These are phyloP conservation scores for Reticulascus tulasneorum DNA, from an alignment of 2,329 filamentous ascomycete genomes.

Conservation along the genomic window DNA sequence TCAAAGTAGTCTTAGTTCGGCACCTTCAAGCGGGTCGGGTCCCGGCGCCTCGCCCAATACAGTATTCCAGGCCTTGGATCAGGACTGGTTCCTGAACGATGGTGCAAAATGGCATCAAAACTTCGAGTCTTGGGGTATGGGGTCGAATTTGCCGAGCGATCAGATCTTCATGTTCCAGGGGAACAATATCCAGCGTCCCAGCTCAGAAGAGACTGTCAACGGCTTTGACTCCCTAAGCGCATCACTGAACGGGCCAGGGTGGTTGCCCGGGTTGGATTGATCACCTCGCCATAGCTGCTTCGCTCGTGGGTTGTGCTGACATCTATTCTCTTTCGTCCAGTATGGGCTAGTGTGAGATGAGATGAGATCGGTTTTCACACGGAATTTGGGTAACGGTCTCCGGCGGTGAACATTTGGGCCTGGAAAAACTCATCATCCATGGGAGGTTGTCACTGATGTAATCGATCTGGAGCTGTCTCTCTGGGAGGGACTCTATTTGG, in stretches of 20 bases:
- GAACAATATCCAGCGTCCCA: not conserved
- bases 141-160: constrained; percentile 4
- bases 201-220: constrained; percentile 5
- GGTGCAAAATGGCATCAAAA: constrained; percentile 55
- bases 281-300: too few relatives aligned
- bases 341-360: too few relatives aligned
- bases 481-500: too few relatives aligned
- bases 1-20: not conserved
- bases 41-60: constrained; percentile 22
- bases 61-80: constrained; percentile 38
- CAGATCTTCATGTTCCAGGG: constrained; percentile 14
- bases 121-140: constrained; percentile 49
- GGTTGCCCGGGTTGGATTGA: constrained; percentile 33
- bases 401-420: too few relatives aligned
- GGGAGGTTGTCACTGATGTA: too few relatives aligned
- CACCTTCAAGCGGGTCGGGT: not conserved
- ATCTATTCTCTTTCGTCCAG: too few relatives aligned
- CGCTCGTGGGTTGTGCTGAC: too few relatives aligned
- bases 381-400: too few relatives aligned
- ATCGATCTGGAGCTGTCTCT: too few relatives aligned
- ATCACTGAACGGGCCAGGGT: constrained; percentile 26
- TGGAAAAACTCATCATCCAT: too few relatives aligned
- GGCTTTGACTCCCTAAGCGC: constrained; percentile 27
- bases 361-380: too few relatives aligned
- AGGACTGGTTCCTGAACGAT: constrained; percentile 56